phyloP scores from a whole-genome alignment of 2,329 filamentous ascomycete genomes.

The Botrytis galanthina region DNA sequence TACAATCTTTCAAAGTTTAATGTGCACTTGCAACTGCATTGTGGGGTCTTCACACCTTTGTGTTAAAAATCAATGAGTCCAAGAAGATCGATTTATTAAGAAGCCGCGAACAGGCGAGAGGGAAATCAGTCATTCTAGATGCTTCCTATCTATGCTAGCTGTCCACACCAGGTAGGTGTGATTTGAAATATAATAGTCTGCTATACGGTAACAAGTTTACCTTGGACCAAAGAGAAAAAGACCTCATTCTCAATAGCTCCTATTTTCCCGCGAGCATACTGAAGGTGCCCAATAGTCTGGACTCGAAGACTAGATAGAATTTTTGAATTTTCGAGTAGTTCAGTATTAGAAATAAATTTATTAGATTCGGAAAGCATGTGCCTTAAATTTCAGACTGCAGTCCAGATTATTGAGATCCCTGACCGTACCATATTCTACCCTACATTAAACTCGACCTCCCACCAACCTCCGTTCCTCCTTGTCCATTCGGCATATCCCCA shows the following conservation, averaged over 20 bases:
- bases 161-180: too few species aligned
- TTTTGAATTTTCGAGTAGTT: not conserved
- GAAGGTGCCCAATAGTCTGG: not conserved
- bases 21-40: not conserved
- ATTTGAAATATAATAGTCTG: not conserved
- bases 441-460: constrained; percentile 88
- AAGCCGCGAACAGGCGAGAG: too few species aligned
- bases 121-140: not conserved
- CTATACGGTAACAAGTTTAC: not conserved
- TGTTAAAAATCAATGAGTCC: not conserved
- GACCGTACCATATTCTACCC: not conserved
- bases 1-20: not conserved
- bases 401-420: not conserved
- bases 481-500: constrained; percentile 92
- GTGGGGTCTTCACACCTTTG: not conserved
- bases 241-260: not conserved
- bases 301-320: not conserved
- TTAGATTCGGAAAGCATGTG: not conserved
- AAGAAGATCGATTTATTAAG: not conserved
- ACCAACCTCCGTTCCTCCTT: constrained; percentile 88
- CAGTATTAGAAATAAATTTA: not conserved
- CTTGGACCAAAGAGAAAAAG: not conserved
- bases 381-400: not conserved
- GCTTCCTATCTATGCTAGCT: not conserved
- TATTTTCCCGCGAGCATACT: not conserved